Evolutionary conservation across 176 grass and related monocot species (phyloP).

Genomic region (Oryza punctata): DNA sequence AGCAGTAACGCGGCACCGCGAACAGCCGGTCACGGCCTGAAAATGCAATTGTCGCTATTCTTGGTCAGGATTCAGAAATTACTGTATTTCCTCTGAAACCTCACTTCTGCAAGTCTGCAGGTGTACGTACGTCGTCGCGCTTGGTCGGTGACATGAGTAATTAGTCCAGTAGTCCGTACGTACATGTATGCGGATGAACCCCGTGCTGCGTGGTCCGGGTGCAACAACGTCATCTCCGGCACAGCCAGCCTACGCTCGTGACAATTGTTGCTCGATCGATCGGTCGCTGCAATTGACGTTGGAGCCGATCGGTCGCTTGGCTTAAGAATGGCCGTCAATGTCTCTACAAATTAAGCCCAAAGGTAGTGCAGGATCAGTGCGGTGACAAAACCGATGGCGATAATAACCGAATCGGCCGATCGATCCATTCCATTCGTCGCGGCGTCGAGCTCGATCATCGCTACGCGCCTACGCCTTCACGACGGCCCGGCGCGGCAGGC

Average conservation of each 20-base stretch:
- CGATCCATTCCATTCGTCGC: background rate
- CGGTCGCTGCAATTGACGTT: background rate
- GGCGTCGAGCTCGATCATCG: background rate
- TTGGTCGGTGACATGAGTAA: background rate
- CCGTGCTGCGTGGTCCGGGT: background rate
- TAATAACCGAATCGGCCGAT: background rate
- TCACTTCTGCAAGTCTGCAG: background rate
- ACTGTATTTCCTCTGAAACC: background rate
- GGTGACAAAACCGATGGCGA: conserved; percentile 4
- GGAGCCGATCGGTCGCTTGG: background rate
- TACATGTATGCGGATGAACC: background rate
- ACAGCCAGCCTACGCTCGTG: background rate
- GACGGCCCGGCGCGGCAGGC: no score
- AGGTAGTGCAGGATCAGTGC: background rate
- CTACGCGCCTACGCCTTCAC: no score
- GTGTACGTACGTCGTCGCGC: background rate
- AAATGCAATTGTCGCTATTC: background rate
- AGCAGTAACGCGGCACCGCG: background rate
- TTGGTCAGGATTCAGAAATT: background rate
- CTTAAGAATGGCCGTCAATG: conserved; percentile 3
- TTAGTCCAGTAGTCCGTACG: background rate
- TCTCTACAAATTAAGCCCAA: background rate
- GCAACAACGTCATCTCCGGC: background rate
- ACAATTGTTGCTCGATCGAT: background rate
- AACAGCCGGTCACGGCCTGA: background rate